A percentile compares a stretch with the other conserved stretches of the same genome.
phyloP scores from a whole-genome alignment of 768 basidiomycete species.

The Suillus tomentosus region DNA sequence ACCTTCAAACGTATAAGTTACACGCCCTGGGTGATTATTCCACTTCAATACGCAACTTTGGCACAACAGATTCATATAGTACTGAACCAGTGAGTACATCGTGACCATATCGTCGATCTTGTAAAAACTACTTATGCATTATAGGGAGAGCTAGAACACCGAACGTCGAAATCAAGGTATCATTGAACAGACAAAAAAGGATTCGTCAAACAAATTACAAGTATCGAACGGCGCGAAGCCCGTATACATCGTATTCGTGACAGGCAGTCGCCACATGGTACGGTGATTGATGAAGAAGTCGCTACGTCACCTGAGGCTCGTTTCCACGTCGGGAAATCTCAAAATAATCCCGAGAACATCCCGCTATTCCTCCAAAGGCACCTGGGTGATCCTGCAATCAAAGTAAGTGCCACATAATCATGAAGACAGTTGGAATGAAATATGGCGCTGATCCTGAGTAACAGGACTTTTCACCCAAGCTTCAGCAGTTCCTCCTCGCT shows the following conservation, averaged over 20 bases:
- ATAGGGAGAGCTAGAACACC: slow-evolving; percentile 23
- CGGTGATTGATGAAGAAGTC: neutral
- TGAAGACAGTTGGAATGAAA: neutral
- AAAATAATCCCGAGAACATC: neutral
- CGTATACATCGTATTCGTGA: slow-evolving; percentile 2
- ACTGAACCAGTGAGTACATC: slow-evolving; percentile 31
- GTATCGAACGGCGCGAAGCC: neutral
- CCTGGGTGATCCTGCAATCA: slow-evolving; percentile 31
- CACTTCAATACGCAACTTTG: slow-evolving; percentile 23
- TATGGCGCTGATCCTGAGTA: neutral
- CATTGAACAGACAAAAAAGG: slow-evolving; percentile 9
- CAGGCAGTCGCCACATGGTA: neutral
- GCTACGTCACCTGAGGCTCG: slow-evolving; percentile 13
- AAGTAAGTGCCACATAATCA: slow-evolving; percentile 1
- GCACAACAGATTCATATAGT: slow-evolving; percentile 37
- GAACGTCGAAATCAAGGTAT: slow-evolving; percentile 14
- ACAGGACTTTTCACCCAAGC: slow-evolving; percentile 14
- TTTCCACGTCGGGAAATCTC: slow-evolving; percentile 22
- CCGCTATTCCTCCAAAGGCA: slow-evolving; percentile 9
- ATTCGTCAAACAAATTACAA: neutral
- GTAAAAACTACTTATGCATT: too few relatives aligned
- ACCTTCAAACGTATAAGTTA: slow-evolving; percentile 33
- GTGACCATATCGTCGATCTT: too few relatives aligned
- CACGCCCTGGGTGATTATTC: slow-evolving; percentile 38
- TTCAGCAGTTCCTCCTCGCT: slow-evolving; percentile 14